Evolutionary conservation across 768 basidiomycete species (phyloP), one percentile per base, ranked within the genome.

Genomic region (Boletus tylopilopsis): DNA sequence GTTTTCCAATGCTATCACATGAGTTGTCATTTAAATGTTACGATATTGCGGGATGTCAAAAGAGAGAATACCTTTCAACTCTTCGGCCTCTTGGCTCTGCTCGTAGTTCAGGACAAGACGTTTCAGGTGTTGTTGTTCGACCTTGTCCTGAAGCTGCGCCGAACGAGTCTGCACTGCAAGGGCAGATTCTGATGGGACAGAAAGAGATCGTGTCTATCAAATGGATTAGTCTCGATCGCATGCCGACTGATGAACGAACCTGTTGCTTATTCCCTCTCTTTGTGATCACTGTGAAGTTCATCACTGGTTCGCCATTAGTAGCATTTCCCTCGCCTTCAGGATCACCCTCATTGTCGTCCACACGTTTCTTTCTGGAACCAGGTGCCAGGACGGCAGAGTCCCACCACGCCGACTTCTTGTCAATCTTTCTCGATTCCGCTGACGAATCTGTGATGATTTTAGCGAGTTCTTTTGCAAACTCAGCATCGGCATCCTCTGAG

Each of bases 91-190:
- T 67, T 92, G 91, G 29, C 86, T 85, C 59, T 92, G 90, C 62
- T 92, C 91, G 55, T 92, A 94, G 64, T 92, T 80, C 45, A 95
- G 78, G 4, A 96, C 96, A 18, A 98, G 78, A n/a, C 85, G 82
- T 73, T 99, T 99, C 57, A 99, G 73, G 53, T 97, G 91, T 67
- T 98, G 93, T 59, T 98, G 95, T 64, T 99, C 96, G 7, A 90
- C 92, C 69, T 87, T 90, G 69, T 94, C 93, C 64, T 94, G 93
- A 54, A 90, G 73, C 62, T 97, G 96, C 36, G 96, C 91, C 2
- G 88, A 82, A 25, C 87, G 83, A 2, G 94, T 94, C 60, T 96
- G 92, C 42, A 94, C 77, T 1, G 95, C 96, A 25, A 99, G 76
- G 3, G 92, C 76, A 8, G 95, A 92, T 57, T 82, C 85, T 8